phyloP scores from a whole-genome alignment of 2,329 filamentous ascomycete genomes.

The Colletotrichum noveboracense region DNA sequence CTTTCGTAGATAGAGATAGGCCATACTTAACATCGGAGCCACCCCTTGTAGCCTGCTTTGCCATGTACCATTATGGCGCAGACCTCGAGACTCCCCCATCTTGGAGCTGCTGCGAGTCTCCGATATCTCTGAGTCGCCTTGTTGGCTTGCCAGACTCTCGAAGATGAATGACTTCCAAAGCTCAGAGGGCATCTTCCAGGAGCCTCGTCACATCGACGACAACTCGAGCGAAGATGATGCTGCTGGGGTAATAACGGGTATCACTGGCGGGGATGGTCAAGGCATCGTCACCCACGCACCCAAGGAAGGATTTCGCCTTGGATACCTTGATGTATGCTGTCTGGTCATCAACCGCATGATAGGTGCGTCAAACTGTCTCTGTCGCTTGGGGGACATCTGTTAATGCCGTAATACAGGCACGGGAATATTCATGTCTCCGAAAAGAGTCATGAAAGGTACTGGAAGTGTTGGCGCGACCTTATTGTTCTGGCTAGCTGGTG shows the following conservation, averaged over 20 bases:
- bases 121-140: neutral
- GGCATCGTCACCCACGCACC: slow-evolving; percentile 37
- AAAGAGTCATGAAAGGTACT: slow-evolving; percentile 36
- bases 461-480: slow-evolving; percentile 37
- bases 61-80: neutral
- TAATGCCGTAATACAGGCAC: slow-evolving; percentile 29
- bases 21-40: slow-evolving; percentile 6
- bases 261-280: neutral
- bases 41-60: neutral
- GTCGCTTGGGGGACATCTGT: neutral
- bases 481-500: slow-evolving; percentile 45
- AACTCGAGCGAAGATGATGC: slow-evolving; percentile 26
- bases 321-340: slow-evolving; percentile 40
- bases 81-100: neutral
- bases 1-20: neutral
- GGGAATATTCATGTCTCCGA: slow-evolving; percentile 40
- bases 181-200: slow-evolving; percentile 18
- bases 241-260: slow-evolving; percentile 7
- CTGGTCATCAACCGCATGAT: slow-evolving; percentile 42
- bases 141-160: neutral
- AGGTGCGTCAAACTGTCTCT: slow-evolving; percentile 29
- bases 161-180: slow-evolving; percentile 33
- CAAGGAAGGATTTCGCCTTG: slow-evolving; percentile 37
- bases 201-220: neutral
- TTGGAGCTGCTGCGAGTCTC: neutral